These are phyloP conservation scores for Mucor plumbeus DNA, from an alignment of 371 early-diverging fungal genomes.

Conservation along the genomic window DNA sequence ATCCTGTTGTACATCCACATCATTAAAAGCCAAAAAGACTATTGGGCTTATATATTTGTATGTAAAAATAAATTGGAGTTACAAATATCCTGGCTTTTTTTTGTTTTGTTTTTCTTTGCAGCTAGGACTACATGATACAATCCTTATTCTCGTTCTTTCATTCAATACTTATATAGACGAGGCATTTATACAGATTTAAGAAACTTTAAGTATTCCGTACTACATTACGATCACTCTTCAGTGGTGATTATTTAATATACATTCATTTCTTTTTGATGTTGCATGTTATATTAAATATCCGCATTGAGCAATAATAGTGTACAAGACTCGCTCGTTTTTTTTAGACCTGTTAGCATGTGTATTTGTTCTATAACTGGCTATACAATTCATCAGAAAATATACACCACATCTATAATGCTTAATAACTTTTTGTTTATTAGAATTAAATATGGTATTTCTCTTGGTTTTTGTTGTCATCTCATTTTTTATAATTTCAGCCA, in stretches of 20 bases:
- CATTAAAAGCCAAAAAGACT: not conserved
- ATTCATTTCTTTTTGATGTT: not conserved
- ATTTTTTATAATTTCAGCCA: not conserved
- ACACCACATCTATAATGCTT: not conserved
- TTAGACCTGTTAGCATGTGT: not conserved
- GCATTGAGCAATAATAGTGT: not conserved
- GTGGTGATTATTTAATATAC: conserved; percentile 1
- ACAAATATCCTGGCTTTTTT: not conserved
- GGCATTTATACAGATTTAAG: not conserved
- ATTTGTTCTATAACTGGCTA: not conserved
- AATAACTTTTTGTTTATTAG: not conserved
- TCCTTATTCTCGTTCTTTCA: not conserved
- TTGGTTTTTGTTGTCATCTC: not conserved
- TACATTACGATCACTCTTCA: not conserved
- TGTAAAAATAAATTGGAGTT: conserved; percentile 6
- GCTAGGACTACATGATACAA: too few species aligned
- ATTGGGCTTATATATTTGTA: conserved; percentile 8
- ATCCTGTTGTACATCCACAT: conserved; percentile 3
- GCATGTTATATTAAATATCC: not conserved
- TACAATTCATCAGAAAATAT: not conserved
- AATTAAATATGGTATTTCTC: not conserved
- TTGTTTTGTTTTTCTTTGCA: not conserved
- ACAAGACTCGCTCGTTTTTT: not conserved
- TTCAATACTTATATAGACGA: not conserved
- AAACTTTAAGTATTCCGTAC: not conserved